phyloP scores from a whole-genome alignment of 495 filamentous ascomycete species.

The Aspergillus sclerotiicarbonarius region DNA sequence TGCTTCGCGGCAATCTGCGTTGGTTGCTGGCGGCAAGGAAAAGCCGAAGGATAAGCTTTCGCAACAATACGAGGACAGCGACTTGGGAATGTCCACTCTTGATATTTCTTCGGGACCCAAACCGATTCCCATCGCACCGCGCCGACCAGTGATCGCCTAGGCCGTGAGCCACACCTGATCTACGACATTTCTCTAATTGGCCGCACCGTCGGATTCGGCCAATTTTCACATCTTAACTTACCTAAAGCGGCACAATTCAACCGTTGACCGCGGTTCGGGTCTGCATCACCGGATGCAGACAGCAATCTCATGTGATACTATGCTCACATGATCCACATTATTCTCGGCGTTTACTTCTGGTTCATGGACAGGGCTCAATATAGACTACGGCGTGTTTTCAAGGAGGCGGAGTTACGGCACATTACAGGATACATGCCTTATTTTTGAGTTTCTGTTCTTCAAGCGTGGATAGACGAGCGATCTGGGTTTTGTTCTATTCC shows the following conservation, averaged over 20 bases:
- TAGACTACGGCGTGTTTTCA: slow-evolving; percentile 41
- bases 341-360: slow-evolving; percentile 16
- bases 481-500: slow-evolving; percentile 10
- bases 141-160: slow-evolving; percentile 41
- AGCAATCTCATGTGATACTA: neutral
- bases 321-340: slow-evolving; percentile 15
- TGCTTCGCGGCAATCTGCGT: slow-evolving; percentile 24
- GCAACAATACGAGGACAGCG: slow-evolving; percentile 31
- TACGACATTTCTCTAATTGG: slow-evolving; percentile 12
- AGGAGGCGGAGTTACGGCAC: slow-evolving; percentile 31
- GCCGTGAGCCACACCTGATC: slow-evolving; percentile 22
- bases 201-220: neutral
- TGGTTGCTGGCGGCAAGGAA: slow-evolving; percentile 18
- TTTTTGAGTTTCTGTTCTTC: slow-evolving; percentile 13
- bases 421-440: slow-evolving; percentile 15
- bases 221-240: neutral
- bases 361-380: slow-evolving; percentile 25
- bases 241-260: neutral
- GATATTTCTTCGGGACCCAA: slow-evolving; percentile 40
- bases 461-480: slow-evolving; percentile 22
- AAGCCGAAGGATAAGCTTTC: slow-evolving; percentile 20
- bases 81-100: slow-evolving; percentile 37
- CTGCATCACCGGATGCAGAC: neutral
- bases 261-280: neutral
- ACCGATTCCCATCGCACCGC: slow-evolving; percentile 44